These are phyloP conservation scores for Penstemon eatonii DNA, from an alignment of 257 asterid species.

Conservation along the genomic window DNA sequence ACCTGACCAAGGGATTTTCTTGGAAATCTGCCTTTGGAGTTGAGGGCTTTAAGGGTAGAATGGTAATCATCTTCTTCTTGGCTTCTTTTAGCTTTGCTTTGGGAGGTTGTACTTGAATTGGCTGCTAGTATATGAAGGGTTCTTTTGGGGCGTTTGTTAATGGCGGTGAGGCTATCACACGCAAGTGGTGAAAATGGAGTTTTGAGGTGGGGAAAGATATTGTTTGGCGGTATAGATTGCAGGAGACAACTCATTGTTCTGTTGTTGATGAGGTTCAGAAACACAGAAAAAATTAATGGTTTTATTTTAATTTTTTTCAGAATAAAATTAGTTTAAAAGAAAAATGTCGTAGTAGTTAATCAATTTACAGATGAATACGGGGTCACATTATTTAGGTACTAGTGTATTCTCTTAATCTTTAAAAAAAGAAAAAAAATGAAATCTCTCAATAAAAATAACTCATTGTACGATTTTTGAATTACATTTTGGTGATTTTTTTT, in stretches of 20 bases:
- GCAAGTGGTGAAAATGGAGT: slow-evolving; percentile 33
- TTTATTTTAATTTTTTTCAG: neutral
- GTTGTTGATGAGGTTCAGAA: slow-evolving; percentile 5
- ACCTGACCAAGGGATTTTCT: slow-evolving; percentile 97
- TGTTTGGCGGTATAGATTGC: slow-evolving; percentile 32
- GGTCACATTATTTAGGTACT: too few species aligned
- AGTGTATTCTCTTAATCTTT: too few species aligned
- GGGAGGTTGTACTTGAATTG: slow-evolving; percentile 33
- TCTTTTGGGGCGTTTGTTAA: slow-evolving; percentile 17
- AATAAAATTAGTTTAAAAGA: neutral
- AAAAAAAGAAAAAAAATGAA: too few species aligned
- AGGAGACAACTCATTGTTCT: slow-evolving; percentile 39
- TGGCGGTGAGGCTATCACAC: slow-evolving; percentile 31
- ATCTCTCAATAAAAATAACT: too few species aligned
- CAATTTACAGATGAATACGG: too few species aligned
- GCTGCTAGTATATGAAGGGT: slow-evolving; percentile 32
- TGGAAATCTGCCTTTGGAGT: slow-evolving; percentile 88
- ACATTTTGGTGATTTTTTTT: too few species aligned
- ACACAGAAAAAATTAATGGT: neutral
- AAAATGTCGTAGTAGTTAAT: too few species aligned
- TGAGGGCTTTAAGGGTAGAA: slow-evolving; percentile 89
- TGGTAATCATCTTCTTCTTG: slow-evolving; percentile 70
- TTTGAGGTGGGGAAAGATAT: slow-evolving; percentile 26
- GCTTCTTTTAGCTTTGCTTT: slow-evolving; percentile 39
- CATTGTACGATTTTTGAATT: too few species aligned